Evolutionary conservation across 441 rosid genomes (phyloP).

Genomic region (Populus tomentosa): DNA sequence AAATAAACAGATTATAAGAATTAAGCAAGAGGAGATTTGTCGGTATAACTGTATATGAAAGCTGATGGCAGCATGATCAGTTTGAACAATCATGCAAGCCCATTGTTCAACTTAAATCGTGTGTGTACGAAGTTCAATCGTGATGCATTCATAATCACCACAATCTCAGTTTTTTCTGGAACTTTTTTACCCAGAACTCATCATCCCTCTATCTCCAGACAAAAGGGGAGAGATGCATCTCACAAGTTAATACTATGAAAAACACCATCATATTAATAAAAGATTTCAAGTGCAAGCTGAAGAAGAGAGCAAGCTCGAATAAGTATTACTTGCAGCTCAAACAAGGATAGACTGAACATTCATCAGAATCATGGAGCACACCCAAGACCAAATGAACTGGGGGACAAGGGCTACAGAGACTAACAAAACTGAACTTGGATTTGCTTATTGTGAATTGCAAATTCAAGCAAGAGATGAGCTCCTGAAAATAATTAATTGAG

Average conservation of each 20-base stretch:
- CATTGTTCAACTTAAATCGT: background rate
- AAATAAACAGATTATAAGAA: too few relatives aligned
- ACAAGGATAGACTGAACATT: background rate
- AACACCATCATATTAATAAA: background rate
- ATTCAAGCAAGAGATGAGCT: background rate
- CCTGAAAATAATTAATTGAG: background rate
- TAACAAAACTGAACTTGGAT: constrained; percentile 18
- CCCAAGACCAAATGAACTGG: background rate
- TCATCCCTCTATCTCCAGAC: background rate
- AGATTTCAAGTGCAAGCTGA: background rate
- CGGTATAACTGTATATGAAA: background rate
- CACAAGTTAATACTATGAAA: background rate
- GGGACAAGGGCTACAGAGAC: background rate
- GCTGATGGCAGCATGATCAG: background rate
- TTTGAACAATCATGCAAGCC: background rate
- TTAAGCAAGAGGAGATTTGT: background rate
- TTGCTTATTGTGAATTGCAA: background rate
- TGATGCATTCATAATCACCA: background rate
- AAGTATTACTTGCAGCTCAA: background rate
- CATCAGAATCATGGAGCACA: background rate
- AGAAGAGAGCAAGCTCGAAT: background rate
- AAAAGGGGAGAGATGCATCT: background rate
- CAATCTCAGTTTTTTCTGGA: background rate
- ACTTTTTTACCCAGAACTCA: background rate
- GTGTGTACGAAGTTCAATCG: background rate